Base-by-base conservation (phyloP, 768 basidiomycete species). In the Russula olivacea region DNA sequence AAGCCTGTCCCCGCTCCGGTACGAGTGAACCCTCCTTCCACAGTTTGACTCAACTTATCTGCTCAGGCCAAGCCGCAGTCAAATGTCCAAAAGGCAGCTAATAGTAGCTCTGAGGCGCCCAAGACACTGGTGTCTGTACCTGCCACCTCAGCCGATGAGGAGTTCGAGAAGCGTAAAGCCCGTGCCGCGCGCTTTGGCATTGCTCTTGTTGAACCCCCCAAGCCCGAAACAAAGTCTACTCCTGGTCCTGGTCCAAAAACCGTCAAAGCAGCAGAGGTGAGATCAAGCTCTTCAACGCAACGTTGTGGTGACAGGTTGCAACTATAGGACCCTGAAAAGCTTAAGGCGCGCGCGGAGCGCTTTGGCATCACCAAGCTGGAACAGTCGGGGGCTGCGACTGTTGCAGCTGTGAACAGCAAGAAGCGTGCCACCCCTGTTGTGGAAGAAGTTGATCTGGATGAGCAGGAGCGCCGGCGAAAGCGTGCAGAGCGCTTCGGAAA, bases 141-240 rank as follows among this genome's bases (percentile, higher is more conserved):
- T 2, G 48, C 66, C 55, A 10, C 70, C 4, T 12, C 48, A 4
- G 76, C 71, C 25, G 84, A 86, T 62, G 61, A 73, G 28, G 87
- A 88, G 57, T 72, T 78, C 11, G 84, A 81, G 66, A 85, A 78
- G 68, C 82, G 84, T 58, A 82, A 75, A 69, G 76, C 78, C 48
- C 83, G 88, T 47, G 87, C 87, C 6, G 84, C 77, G 19, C 83
- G 88, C n/a, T 89, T 89, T 66, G 85, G 85, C 36, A 83, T 86
- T n/a, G 80, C 85, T 4, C 69, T 86, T 9, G 81, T 86, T 10
- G 76, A 77, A 53, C 77, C 80, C 30, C 61, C 70, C 6, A 64
- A 71, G 51, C 55, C 75, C 65, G 72, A 73, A 53, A 58, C 70
- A n/a, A 63, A 54, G 34, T 21, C 45, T 5, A 55, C 60, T 2